phyloP scores from a whole-genome alignment of 192 early-diverging fungal genomes.

The Coemansia sp. region DNA sequence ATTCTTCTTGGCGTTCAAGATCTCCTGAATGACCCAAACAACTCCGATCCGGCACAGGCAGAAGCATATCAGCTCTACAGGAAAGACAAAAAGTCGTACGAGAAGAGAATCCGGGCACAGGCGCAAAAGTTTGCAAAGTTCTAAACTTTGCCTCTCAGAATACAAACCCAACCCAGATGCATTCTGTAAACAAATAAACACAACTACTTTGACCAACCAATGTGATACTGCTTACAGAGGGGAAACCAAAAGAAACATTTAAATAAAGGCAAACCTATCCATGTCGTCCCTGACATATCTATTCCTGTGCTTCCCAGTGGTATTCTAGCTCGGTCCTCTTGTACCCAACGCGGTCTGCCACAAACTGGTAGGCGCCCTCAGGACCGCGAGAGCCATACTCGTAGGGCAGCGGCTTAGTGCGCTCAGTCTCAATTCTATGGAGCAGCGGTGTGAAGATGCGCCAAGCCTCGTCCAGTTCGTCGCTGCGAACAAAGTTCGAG shows the following conservation, averaged over 20 bases:
- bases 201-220: background rate
- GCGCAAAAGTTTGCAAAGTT: constrained; percentile 49
- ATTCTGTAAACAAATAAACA: constrained; percentile 2
- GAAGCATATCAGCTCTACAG: constrained; percentile 50
- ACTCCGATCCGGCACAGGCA: constrained; percentile 76
- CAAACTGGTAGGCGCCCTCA: constrained; percentile 67
- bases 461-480: constrained; percentile 93
- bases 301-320: constrained; percentile 47
- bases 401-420: constrained; percentile 68
- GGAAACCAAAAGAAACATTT: background rate
- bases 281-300: background rate
- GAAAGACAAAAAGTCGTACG: constrained; percentile 59
- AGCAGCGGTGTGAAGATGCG: constrained; percentile 94
- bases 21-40: constrained; percentile 90
- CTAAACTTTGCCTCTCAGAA: background rate
- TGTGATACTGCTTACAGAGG: background rate
- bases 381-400: constrained; percentile 83
- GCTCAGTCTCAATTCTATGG: constrained; percentile 74
- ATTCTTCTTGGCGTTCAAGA: constrained; percentile 94
- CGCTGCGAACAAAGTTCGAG: constrained; percentile 88
- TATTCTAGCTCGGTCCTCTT: constrained; percentile 44
- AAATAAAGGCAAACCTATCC: too few relatives aligned
- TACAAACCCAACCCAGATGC: background rate
- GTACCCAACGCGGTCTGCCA: constrained; percentile 38
- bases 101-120: constrained; percentile 63